Percentiles rank a stretch among this genome's conserved stretches.
phyloP scores from a whole-genome alignment of 2,329 filamentous ascomycete species.

The Ceratocystis harringtonii region DNA sequence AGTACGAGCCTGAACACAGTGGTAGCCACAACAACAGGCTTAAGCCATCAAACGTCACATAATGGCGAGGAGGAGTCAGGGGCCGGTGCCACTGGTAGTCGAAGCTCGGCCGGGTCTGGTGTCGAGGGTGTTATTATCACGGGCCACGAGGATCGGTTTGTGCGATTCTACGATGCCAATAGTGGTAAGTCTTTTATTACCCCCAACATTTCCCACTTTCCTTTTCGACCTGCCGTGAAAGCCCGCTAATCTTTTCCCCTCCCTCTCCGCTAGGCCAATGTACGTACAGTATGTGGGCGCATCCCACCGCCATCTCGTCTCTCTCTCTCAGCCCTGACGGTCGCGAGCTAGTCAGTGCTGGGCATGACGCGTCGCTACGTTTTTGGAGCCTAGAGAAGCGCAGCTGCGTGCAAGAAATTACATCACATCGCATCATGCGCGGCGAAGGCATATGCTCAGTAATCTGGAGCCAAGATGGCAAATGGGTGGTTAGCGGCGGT shows the following conservation, averaged over 20 bases:
- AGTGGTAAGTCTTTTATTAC: conserved; percentile 54
- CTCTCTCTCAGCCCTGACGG: conserved; percentile 87
- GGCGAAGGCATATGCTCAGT: conserved; percentile 90
- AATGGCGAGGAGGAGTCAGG: conserved; percentile 54
- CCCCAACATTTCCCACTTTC: neutral
- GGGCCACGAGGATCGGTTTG: conserved; percentile 90
- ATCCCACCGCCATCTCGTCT: conserved; percentile 82
- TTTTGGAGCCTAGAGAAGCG: conserved; percentile 98
- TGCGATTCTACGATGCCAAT: conserved; percentile 96
- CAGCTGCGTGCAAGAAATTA: conserved; percentile 88
- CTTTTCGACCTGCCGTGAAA: neutral
- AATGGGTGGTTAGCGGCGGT: conserved; percentile 86
- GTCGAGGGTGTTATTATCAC: conserved; percentile 91
- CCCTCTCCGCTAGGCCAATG: conserved; percentile 59
- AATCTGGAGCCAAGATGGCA: conserved; percentile 88
- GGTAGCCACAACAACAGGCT: conserved; percentile 68
- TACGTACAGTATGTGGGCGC: conserved; percentile 96
- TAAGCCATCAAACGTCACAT: conserved; percentile 50
- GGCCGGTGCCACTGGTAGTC: conserved; percentile 66
- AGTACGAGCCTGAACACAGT: conserved; percentile 78
- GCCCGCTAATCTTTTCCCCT: neutral
- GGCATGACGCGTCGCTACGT: conserved; percentile 85
- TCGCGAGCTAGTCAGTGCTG: conserved; percentile 84
- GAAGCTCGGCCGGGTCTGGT: conserved; percentile 52
- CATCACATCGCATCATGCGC: conserved; percentile 81